These are phyloP conservation scores for Leccinum fallax DNA, from an alignment of 1,284 basidiomycete genomes.

Conservation along the genomic window DNA sequence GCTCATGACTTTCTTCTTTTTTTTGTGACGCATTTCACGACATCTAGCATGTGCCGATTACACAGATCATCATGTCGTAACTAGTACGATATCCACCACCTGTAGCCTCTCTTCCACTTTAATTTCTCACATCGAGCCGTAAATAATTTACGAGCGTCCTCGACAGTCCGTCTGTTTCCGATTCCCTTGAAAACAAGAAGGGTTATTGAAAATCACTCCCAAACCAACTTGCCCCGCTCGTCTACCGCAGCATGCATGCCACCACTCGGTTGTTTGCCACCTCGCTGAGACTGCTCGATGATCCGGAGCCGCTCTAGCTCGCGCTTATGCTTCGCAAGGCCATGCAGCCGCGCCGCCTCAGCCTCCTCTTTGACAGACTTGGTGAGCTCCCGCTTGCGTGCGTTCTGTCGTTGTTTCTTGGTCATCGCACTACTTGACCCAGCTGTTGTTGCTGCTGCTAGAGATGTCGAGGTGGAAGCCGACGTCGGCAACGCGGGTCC, in stretches of 20 bases:
- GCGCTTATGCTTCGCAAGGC: constrained; percentile 59
- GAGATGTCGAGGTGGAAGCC: constrained; percentile 20
- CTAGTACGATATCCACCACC: constrained; percentile 15
- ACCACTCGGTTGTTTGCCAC: constrained; percentile 44
- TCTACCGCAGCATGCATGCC: constrained; percentile 59
- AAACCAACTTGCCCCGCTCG: constrained; percentile 54
- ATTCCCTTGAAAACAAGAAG: background rate
- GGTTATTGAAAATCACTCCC: constrained; percentile 43
- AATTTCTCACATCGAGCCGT: constrained; percentile 13
- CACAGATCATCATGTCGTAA: constrained; percentile 13
- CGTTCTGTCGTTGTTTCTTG: constrained; percentile 73
- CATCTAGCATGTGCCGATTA: constrained; percentile 24
- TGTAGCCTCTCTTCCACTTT: background rate
- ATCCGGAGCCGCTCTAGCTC: constrained; percentile 59
- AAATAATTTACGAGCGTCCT: constrained; percentile 26
- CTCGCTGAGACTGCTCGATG: constrained; percentile 46
- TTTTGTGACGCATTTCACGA: constrained; percentile 23
- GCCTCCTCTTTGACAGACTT: constrained; percentile 59
- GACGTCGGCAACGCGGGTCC: constrained; percentile 17
- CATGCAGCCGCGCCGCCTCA: constrained; percentile 53
- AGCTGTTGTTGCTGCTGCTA: constrained; percentile 40
- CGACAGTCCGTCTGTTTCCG: background rate
- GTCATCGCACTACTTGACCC: constrained; percentile 35
- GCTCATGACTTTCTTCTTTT: constrained; percentile 1
- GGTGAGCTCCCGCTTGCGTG: constrained; percentile 54